These are phyloP conservation scores for cucumber (Cucumis sativus) DNA, from an alignment of 306 rosid species.

Conservation along the genomic window DNA sequence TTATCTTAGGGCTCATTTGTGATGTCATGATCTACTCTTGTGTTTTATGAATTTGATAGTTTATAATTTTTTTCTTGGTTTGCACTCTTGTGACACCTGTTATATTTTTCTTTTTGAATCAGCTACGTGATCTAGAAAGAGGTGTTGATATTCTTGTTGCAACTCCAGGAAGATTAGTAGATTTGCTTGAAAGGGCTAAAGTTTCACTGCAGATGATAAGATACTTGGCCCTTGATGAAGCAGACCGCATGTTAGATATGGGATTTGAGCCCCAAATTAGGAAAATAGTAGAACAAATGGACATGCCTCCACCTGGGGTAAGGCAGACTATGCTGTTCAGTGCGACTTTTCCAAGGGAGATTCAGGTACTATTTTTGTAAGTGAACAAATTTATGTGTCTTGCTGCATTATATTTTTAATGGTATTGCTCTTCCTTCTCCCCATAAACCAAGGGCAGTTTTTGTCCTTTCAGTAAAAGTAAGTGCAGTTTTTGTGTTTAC, in stretches of 20 bases:
- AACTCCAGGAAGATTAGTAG: conserved; percentile 92
- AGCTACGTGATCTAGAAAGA: conserved; percentile 86
- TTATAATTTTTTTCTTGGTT: background rate
- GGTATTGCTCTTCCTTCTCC: background rate
- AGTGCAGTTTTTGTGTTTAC: background rate
- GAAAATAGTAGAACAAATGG: conserved; percentile 75
- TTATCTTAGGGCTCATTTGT: background rate
- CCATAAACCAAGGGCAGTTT: background rate
- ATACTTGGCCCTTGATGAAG: conserved; percentile 69
- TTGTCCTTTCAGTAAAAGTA: too few species aligned
- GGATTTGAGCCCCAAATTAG: conserved; percentile 75
- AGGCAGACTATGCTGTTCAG: conserved; percentile 85
- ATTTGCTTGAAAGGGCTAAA: conserved; percentile 80
- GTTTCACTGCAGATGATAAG: conserved; percentile 66
- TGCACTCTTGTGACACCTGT: conserved; percentile 12
- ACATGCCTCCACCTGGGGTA: conserved; percentile 75
- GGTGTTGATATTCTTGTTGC: conserved; percentile 96
- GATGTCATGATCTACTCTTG: background rate
- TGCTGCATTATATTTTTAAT: background rate
- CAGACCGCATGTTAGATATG: conserved; percentile 77
- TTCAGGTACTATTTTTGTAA: conserved; percentile 34
- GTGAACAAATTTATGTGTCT: background rate
- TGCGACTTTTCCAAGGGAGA: conserved; percentile 84
- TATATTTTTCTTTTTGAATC: background rate
- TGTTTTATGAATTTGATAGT: background rate